Percentiles rank a stretch among this genome's conserved stretches.
These are phyloP conservation scores for Psilocybe sp. DNA, from an alignment of 768 basidiomycete genomes.

Conservation along the genomic window DNA sequence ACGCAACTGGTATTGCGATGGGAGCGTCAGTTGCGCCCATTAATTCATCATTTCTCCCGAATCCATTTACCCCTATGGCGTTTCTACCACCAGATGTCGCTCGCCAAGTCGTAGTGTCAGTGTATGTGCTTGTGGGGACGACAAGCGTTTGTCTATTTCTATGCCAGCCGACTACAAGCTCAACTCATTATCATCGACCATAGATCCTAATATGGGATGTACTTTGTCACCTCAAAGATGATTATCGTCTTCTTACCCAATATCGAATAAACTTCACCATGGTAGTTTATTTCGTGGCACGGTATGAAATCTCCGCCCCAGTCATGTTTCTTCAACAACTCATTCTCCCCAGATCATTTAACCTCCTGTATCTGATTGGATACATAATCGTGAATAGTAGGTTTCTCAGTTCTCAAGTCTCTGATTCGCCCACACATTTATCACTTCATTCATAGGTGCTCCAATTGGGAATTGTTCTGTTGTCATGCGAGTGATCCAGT, in stretches of 20 bases:
- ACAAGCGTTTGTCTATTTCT: conserved; percentile 1
- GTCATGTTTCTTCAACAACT: background rate
- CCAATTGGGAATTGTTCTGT: conserved; percentile 13
- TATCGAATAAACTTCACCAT: conserved; percentile 3
- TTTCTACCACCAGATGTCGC: conserved; percentile 13
- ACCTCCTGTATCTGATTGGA: conserved; percentile 5
- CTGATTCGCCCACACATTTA: background rate
- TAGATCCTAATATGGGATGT: no score
- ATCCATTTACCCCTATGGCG: conserved; percentile 13
- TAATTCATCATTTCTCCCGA: conserved; percentile 4
- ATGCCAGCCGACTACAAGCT: background rate
- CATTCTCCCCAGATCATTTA: conserved; percentile 1
- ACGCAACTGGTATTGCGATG: no score
- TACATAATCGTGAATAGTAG: conserved; percentile 9
- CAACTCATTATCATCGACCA: background rate
- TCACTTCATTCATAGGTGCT: conserved; percentile 6
- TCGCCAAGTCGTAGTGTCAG: conserved; percentile 1
- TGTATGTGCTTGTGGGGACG: conserved; percentile 5
- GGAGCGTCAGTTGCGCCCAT: no score
- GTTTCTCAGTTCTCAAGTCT: background rate
- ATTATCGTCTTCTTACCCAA: conserved; percentile 5
- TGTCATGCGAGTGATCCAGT: background rate
- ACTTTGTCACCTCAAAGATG: conserved; percentile 4
- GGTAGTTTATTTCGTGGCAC: conserved; percentile 4
- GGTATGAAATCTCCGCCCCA: background rate